Evolutionary conservation across 768 basidiomycete species (phyloP).

Genomic region (Sistotremastrum niveocremeum): DNA sequence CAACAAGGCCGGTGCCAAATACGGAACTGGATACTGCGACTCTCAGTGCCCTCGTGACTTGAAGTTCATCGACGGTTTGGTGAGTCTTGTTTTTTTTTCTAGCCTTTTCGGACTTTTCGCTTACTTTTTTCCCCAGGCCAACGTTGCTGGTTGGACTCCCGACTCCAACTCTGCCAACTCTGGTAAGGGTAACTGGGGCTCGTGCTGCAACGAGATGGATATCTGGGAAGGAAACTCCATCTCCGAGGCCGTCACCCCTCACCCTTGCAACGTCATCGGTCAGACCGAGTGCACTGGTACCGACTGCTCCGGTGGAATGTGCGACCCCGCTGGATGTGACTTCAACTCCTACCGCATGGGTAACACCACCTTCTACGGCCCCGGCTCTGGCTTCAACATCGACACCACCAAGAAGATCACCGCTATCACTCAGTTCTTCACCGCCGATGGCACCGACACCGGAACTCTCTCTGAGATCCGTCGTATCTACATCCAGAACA

Average conservation of each 20-base stretch:
- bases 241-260: conserved; percentile 39
- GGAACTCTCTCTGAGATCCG: conserved; percentile 40
- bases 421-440: conserved; percentile 46
- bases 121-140: conserved; percentile 23
- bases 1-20: conserved; percentile 48
- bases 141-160: conserved; percentile 29
- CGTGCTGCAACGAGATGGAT: conserved; percentile 51
- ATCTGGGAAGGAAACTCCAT: conserved; percentile 45
- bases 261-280: conserved; percentile 30
- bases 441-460: conserved; percentile 27
- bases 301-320: conserved; percentile 27
- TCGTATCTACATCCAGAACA: conserved; percentile 41
- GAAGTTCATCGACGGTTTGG: conserved; percentile 47
- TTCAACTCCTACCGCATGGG: conserved; percentile 53
- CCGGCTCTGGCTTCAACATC: conserved; percentile 33
- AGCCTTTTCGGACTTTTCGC: background rate
- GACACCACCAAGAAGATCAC: conserved; percentile 40
- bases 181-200: conserved; percentile 30
- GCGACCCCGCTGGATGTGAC: conserved; percentile 46
- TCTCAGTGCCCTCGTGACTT: conserved; percentile 45
- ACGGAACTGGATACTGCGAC: conserved; percentile 55
- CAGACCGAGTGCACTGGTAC: conserved; percentile 30
- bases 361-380: conserved; percentile 20
- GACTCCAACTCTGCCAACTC: conserved; percentile 28
- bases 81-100: conserved; percentile 12